phyloP scores from a whole-genome alignment of 441 rosid species.

The Populus hybrid region DNA sequence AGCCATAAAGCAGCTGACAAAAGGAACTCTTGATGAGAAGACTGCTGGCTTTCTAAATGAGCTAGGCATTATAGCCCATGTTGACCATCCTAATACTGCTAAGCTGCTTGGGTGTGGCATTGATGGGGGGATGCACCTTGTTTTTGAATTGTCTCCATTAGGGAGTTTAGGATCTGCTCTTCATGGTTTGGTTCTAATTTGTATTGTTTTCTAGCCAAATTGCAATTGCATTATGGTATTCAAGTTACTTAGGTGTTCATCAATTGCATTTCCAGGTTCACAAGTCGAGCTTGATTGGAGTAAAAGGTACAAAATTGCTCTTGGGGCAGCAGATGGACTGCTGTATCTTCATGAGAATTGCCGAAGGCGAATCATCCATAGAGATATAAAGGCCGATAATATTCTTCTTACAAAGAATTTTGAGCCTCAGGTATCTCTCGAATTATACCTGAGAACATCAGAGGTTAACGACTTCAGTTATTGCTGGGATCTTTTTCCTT shows the following conservation, averaged over 20 bases:
- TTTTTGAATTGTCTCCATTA: constrained; percentile 65
- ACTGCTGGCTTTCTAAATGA: constrained; percentile 68
- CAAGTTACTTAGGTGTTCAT: constrained; percentile 1
- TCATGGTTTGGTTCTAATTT: constrained; percentile 49
- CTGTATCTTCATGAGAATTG: constrained; percentile 82
- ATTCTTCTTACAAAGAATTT: constrained; percentile 83
- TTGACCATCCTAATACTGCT: constrained; percentile 84
- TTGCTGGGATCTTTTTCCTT: background rate
- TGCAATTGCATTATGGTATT: background rate
- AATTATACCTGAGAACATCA: constrained; percentile 10
- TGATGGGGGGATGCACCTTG: constrained; percentile 81
- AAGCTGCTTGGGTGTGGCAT: constrained; percentile 77
- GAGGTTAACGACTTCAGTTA: constrained; percentile 1
- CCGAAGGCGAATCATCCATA: constrained; percentile 79
- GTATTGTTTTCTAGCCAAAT: background rate
- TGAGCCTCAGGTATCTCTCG: constrained; percentile 69
- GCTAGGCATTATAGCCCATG: constrained; percentile 80
- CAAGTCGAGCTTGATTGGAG: constrained; percentile 60
- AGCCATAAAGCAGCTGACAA: constrained; percentile 66
- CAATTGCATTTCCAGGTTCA: constrained; percentile 38
- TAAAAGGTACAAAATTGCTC: constrained; percentile 73
- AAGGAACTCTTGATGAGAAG: constrained; percentile 71
- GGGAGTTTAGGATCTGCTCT: constrained; percentile 82
- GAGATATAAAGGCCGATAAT: constrained; percentile 92
- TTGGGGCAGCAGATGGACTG: constrained; percentile 79